Evolutionary conservation across 2,329 filamentous ascomycete species (phyloP).

Genomic region (Teratosphaeria zuluensis): DNA sequence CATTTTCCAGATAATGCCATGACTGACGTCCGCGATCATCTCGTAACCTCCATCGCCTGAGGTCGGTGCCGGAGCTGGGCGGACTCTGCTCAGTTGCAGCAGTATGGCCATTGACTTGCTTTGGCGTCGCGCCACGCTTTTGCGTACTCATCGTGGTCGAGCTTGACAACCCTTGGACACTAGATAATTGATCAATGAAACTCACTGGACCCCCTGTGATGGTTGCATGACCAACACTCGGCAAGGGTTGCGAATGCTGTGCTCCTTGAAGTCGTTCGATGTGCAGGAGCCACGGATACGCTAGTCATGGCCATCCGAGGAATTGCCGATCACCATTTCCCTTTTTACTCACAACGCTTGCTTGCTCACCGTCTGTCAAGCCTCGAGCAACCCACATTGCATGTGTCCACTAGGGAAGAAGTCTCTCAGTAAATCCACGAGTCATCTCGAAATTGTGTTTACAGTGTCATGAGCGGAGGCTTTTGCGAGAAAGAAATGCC

Average conservation of each 20-base stretch:
- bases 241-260: too few relatives aligned
- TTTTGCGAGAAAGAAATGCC: too few relatives aligned
- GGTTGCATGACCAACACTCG: too few relatives aligned
- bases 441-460: too few relatives aligned
- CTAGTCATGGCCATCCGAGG: not conserved
- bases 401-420: too few relatives aligned
- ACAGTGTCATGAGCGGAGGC: too few relatives aligned
- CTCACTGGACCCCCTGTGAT: too few relatives aligned
- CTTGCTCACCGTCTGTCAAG: not conserved
- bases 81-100: slow-evolving; percentile 2
- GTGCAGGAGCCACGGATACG: not conserved
- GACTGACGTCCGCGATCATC: slow-evolving; percentile 80
- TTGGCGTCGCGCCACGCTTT: slow-evolving; percentile 7
- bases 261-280: not conserved
- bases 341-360: not conserved
- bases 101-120: slow-evolving; percentile 12
- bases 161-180: too few relatives aligned
- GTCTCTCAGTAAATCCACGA: too few relatives aligned
- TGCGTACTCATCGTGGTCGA: slow-evolving; percentile 8
- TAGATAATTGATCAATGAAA: too few relatives aligned
- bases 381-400: too few relatives aligned
- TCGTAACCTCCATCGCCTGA: slow-evolving; percentile 70
- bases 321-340: not conserved
- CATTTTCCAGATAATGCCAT: slow-evolving; percentile 78
- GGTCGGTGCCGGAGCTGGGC: slow-evolving; percentile 51